Base-by-base conservation (phyloP, 2,329 filamentous ascomycete genomes). In the Rhinocladiella mackenziei region DNA sequence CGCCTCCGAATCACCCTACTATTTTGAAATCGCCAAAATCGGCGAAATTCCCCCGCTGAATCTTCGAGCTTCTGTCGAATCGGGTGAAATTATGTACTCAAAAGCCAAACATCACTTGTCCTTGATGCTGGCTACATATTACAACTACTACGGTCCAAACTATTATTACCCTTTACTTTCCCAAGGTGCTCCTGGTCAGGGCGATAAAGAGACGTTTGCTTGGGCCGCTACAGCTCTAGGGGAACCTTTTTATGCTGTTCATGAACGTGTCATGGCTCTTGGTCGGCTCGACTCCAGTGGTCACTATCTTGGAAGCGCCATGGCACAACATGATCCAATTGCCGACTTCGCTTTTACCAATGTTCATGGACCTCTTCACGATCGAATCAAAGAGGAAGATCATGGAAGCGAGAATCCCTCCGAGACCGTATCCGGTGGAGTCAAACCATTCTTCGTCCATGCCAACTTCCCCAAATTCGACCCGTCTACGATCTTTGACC, bases 121-220 rank as follows among this genome's bases (percentile, higher is more conserved):
- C 1, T 61, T 75, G 1, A 59, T 73, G n/a, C 60, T 75, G 3
- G 63, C 69, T 3, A 61, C 65, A 2, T 75, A 75, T 55, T 75
- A 76, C 57, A 75, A 74, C 51, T 61, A 65, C 33, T 72, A 66
- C 58, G 69, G 70, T 1, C 68, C 70, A 3, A 53, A 60, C 0
- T 63, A 65, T 39, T 75, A 70, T 51, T 74, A 73, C 47, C 62
- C 64, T 0, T 56, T 75, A 0, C 60, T 72, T 6, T 68, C 65
- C 3, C 71, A 73, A 55, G 71, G 71, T 23, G 70, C 65, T 5
- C 60, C 66, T 0, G 72, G 72, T 8, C 64, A 74, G 56, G 72
- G 72, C 11, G 72, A 75, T 57, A 75, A 75, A 53, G 72, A 75
- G 52, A 74, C 71, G 0, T 74, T 75, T 50, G 55, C 71, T 11